Evolutionary conservation across 495 filamentous ascomycete genomes (phyloP).

Genomic region (Penicillium riverlandense): DNA sequence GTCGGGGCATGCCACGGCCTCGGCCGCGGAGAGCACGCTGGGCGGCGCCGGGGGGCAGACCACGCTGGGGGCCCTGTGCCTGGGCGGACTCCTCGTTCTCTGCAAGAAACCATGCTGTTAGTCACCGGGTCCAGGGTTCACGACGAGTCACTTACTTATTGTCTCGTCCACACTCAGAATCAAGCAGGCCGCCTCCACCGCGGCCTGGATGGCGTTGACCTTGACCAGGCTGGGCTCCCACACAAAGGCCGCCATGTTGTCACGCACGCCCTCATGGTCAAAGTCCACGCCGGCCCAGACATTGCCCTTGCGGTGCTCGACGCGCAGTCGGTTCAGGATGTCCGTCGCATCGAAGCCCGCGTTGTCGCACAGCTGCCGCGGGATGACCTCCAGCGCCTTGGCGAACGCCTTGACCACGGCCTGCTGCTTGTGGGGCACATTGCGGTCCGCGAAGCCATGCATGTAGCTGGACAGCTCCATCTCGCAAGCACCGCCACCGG

Average conservation of each 20-base stretch:
- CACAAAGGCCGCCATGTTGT: slow-evolving; percentile 91
- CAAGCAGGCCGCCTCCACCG: slow-evolving; percentile 88
- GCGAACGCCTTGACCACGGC: slow-evolving; percentile 95
- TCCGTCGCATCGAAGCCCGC: slow-evolving; percentile 97
- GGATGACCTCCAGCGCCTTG: slow-evolving; percentile 94
- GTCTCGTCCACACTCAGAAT: slow-evolving; percentile 97
- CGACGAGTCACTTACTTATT: slow-evolving; percentile 53
- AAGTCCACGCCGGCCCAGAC: slow-evolving; percentile 97
- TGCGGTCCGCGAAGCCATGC: slow-evolving; percentile 83
- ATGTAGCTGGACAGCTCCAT: slow-evolving; percentile 95
- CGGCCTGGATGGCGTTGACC: slow-evolving; percentile 94
- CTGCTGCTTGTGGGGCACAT: slow-evolving; percentile 92
- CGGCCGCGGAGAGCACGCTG: slow-evolving; percentile 80
- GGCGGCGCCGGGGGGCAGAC: slow-evolving; percentile 84
- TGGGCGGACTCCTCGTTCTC: slow-evolving; percentile 83
- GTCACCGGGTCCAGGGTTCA: background rate
- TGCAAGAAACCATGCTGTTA: slow-evolving; percentile 18
- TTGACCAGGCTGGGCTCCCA: slow-evolving; percentile 97
- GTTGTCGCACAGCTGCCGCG: slow-evolving; percentile 94
- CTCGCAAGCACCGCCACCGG: slow-evolving; percentile 89
- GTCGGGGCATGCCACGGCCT: slow-evolving; percentile 80
- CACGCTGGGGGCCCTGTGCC: slow-evolving; percentile 68
- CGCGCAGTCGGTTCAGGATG: slow-evolving; percentile 87
- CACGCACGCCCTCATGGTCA: slow-evolving; percentile 76
- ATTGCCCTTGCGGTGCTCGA: slow-evolving; percentile 87